Evolutionary conservation across 805 yeast species (phyloP).

Genomic region (Metschnikowia koreensis): DNA sequence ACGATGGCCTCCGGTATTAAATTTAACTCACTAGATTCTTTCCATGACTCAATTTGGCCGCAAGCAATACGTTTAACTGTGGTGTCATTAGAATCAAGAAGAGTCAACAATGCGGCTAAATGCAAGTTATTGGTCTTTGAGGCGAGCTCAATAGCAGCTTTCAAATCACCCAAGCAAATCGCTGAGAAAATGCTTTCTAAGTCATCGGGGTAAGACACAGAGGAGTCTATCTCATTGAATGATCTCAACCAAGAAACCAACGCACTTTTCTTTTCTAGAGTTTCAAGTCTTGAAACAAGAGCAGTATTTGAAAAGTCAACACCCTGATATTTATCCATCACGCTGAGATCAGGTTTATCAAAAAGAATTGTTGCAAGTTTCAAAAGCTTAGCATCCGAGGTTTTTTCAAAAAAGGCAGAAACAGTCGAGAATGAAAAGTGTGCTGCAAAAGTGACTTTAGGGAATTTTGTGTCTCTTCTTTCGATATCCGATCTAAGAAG

Average conservation of each 20-base stretch:
- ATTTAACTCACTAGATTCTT: slow-evolving; percentile 34
- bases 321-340: slow-evolving; percentile 5
- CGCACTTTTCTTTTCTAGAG: slow-evolving; percentile 38
- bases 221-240: slow-evolving; percentile 27
- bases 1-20: slow-evolving; percentile 54
- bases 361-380: slow-evolving; percentile 63
- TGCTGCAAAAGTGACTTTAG: slow-evolving; percentile 17
- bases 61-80: slow-evolving; percentile 54
- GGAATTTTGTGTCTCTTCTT: slow-evolving; percentile 27
- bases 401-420: slow-evolving; percentile 7
- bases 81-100: slow-evolving; percentile 68
- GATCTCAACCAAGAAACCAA: slow-evolving; percentile 58
- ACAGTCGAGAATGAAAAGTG: slow-evolving; percentile 23
- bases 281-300: slow-evolving; percentile 18
- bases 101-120: slow-evolving; percentile 64
- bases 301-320: slow-evolving; percentile 14
- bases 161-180: slow-evolving; percentile 54
- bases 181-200: slow-evolving; percentile 41
- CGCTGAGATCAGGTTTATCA: slow-evolving; percentile 21
- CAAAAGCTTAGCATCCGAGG: slow-evolving; percentile 42
- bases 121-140: slow-evolving; percentile 62
- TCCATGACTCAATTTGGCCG: slow-evolving; percentile 69
- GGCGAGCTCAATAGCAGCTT: slow-evolving; percentile 62
- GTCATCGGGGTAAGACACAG: slow-evolving; percentile 21
- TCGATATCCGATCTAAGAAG: slow-evolving; percentile 21